Base-by-base conservation (phyloP, 2,329 filamentous ascomycete species). In the Penicillium sp. region DNA sequence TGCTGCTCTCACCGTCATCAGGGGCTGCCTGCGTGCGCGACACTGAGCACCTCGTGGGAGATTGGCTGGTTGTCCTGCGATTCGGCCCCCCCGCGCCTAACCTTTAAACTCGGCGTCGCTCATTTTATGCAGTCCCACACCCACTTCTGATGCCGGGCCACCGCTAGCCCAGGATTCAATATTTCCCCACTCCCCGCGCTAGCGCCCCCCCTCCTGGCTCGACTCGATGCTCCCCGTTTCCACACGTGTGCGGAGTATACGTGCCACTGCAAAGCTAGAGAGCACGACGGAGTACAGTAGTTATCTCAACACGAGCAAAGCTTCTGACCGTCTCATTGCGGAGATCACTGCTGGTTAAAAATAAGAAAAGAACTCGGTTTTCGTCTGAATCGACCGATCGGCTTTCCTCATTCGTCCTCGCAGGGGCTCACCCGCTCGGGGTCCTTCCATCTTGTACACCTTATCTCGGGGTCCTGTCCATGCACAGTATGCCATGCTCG, bases 1-100 rank as follows among this genome's bases (percentile, higher is more conserved):
- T 33, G 53, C 53, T n/a, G 13, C 48, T 3, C 46, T 53, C 33
- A 56, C 58, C 38, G 30, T 56, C 4, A 37, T 55, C 25, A 35
- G 37, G 38, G 33, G 54, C 25, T 52, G 52, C 30, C 43, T 56
- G 28, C 53, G 42, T 16, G 40, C 53, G n/a, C 53, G 30, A 16
- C 42, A n/a, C 19, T 56, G 53, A 56, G 25, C 30, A 10, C 8
- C 6, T 26, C 22, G 33, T 22, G 33, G n/a, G 22, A 38, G 19
- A 3, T 43, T 35, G n/a, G 16, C 26, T 33, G 26, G n/a, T 35
- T 30, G 28, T 33, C 48, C 30, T 42, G 19, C 8, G 48, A 22
- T 35, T 5, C 30, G n/a, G 45, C 25, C 7, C 46, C 48, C 48
- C 14, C 19, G 19, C 19, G 45, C 25, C 10, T 22, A 35, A 51